Percentiles rank a stretch among this genome's conserved stretches.
Evolutionary conservation across 2,329 filamentous ascomycete genomes (phyloP).

Genomic region (Fusarium xyrophilum): DNA sequence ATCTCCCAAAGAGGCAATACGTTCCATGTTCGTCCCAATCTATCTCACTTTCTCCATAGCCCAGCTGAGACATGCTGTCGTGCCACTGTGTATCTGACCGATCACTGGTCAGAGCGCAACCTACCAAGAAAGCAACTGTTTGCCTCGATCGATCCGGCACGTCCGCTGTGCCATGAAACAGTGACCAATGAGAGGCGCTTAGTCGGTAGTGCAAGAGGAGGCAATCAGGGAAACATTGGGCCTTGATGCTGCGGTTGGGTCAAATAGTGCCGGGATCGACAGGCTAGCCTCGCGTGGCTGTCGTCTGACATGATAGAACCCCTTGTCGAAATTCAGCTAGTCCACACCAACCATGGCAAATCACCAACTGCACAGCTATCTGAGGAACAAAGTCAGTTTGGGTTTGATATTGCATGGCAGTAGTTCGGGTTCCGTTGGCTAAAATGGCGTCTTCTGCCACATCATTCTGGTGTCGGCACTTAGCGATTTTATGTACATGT

Average conservation of each 20-base stretch:
- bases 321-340: constrained; percentile 4
- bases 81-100: neutral
- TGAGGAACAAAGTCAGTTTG: neutral
- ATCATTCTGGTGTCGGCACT: neutral
- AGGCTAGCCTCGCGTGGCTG: neutral
- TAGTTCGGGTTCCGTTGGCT: neutral
- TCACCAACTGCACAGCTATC: neutral
- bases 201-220: neutral
- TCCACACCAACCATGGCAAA: neutral
- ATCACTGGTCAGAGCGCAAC: neutral
- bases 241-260: neutral
- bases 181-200: neutral
- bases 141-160: constrained; percentile 5
- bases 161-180: neutral
- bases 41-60: neutral
- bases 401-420: neutral
- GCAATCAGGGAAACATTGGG: neutral
- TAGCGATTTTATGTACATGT: neutral
- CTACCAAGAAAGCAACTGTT: neutral
- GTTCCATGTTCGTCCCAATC: neutral
- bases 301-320: neutral
- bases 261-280: constrained; percentile 1
- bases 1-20: neutral
- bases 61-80: constrained; percentile 4
- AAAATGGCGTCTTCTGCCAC: neutral